phyloP scores from a whole-genome alignment of 805 yeast species.

The Sugiyamaella valdiviana region DNA sequence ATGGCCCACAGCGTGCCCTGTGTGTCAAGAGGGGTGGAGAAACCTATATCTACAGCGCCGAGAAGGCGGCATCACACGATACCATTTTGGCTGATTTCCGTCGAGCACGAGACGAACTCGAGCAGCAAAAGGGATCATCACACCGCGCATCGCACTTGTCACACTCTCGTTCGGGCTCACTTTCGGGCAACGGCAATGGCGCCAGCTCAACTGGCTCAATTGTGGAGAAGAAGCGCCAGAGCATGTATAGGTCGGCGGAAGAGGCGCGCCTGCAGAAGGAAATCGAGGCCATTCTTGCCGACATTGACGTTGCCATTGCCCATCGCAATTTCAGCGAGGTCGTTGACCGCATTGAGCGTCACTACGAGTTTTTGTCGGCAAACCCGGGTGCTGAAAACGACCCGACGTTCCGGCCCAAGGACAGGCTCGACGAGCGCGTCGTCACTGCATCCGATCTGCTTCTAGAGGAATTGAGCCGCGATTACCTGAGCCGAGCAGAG shows the following conservation, averaged over 20 bases:
- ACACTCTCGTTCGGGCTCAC: constrained; percentile 4
- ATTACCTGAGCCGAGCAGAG: constrained; percentile 26
- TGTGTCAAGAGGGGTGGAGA: constrained; percentile 44
- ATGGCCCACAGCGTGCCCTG: constrained; percentile 30
- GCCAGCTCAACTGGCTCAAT: background rate
- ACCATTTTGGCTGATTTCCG: constrained; percentile 15
- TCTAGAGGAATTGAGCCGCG: constrained; percentile 31
- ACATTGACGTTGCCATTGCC: constrained; percentile 60
- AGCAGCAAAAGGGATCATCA: background rate
- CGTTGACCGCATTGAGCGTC: constrained; percentile 28
- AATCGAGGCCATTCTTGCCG: constrained; percentile 59
- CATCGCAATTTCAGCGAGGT: constrained; percentile 49
- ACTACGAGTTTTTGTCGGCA: background rate
- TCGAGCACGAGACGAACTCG: constrained; percentile 14
- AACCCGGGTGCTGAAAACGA: background rate
- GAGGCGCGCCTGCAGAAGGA: constrained; percentile 38
- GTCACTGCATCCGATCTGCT: constrained; percentile 29
- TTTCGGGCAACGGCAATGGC: background rate
- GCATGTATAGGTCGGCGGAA: background rate
- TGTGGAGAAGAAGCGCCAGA: background rate
- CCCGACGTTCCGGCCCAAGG: background rate
- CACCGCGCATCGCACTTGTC: constrained; percentile 1
- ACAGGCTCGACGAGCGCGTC: constrained; percentile 24
- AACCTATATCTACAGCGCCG: constrained; percentile 38
- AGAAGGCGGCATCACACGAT: constrained; percentile 17